Percentiles rank a stretch among this genome's conserved stretches.
These are phyloP conservation scores for Acer yangbiense DNA, from an alignment of 345 rosid genomes.

Conservation along the genomic window DNA sequence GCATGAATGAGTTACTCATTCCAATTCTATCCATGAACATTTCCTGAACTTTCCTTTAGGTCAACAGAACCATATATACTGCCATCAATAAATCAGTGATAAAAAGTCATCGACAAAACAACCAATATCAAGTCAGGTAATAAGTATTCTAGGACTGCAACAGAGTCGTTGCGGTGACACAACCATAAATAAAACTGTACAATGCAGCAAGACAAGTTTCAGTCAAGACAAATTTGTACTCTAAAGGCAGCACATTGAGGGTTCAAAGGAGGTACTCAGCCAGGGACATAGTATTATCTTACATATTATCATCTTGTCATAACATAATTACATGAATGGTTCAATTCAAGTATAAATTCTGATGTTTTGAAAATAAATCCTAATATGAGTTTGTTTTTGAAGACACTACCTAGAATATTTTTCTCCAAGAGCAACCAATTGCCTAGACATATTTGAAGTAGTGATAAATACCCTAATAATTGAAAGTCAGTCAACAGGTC, in stretches of 20 bases:
- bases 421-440: background rate
- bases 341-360: background rate
- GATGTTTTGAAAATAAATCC: background rate
- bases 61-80: background rate
- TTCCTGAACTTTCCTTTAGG: background rate
- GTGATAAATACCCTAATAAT: conserved; percentile 8
- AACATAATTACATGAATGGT: background rate
- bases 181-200: background rate
- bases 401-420: background rate
- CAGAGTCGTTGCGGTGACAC: background rate
- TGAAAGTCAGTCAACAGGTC: conserved; percentile 5
- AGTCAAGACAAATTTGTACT: background rate
- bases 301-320: background rate
- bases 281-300: background rate
- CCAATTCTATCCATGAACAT: too few species aligned
- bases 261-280: background rate
- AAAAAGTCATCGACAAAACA: too few species aligned
- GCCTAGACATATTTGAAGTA: background rate
- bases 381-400: background rate
- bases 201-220: background rate
- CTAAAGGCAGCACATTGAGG: background rate
- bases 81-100: background rate
- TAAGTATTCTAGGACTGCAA: background rate
- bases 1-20: background rate
- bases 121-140: background rate